Percentiles rank a stretch among this genome's conserved stretches.
Evolutionary conservation across 2,329 filamentous ascomycete species (phyloP).

Genomic region (Pseudocercospora macadamiae): DNA sequence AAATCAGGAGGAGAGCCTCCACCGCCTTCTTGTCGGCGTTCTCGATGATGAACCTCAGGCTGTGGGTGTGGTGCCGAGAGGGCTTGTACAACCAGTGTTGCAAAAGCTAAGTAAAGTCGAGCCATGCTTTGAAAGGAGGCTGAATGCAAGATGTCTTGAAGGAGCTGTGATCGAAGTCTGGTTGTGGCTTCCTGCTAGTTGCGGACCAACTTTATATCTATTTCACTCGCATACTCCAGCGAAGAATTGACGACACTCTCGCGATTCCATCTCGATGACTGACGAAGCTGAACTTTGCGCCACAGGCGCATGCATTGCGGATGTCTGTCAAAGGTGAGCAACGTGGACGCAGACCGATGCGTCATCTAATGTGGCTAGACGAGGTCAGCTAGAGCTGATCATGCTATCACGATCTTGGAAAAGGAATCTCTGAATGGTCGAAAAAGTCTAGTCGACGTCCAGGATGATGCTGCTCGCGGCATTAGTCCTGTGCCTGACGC

Average conservation of each 20-base stretch:
- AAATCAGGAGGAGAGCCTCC: slow-evolving; percentile 22
- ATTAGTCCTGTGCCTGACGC: neutral
- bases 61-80: neutral
- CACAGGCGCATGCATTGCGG: neutral
- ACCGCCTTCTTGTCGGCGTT: slow-evolving; percentile 12
- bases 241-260: too few relatives aligned
- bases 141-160: neutral
- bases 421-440: neutral
- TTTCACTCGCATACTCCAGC: too few relatives aligned
- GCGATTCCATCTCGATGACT: too few relatives aligned
- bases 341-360: neutral
- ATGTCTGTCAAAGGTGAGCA: too few relatives aligned
- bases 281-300: neutral
- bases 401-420: neutral
- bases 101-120: neutral
- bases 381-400: neutral
- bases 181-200: neutral
- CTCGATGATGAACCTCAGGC: neutral
- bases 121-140: neutral
- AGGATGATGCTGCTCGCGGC: neutral
- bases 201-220: neutral
- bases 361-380: neutral
- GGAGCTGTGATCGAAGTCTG: neutral
- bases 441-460: too few relatives aligned
- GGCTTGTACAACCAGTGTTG: slow-evolving; percentile 7